These are phyloP conservation scores for Colletotrichum musicola DNA, from an alignment of 2,329 filamentous ascomycete genomes.

Conservation along the genomic window DNA sequence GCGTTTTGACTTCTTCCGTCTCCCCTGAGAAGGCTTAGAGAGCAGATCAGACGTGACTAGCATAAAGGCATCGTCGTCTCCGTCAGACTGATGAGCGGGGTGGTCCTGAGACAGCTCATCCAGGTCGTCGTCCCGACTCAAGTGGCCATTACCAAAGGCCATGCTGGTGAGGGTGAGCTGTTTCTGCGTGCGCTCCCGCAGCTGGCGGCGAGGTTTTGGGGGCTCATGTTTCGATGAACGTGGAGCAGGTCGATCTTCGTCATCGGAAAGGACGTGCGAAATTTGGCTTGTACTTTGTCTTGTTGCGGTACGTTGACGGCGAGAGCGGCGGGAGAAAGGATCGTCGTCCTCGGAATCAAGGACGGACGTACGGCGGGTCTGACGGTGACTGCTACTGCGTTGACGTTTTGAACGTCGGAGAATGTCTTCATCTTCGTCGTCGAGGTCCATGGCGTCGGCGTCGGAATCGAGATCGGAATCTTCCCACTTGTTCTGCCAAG, in stretches of 20 bases:
- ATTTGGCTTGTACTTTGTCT: constrained; percentile 18
- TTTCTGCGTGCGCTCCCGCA: constrained; percentile 42
- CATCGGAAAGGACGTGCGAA: background rate
- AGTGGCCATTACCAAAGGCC: constrained; percentile 42
- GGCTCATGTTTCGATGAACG: background rate
- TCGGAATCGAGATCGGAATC: constrained; percentile 17
- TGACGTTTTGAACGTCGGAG: constrained; percentile 12
- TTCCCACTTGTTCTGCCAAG: constrained; percentile 19
- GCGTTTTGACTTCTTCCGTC: constrained; percentile 40
- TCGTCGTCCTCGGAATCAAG: constrained; percentile 28
- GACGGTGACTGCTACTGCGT: constrained; percentile 7
- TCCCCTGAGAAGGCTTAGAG: constrained; percentile 30
- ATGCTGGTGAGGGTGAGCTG: constrained; percentile 44
- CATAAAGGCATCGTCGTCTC: constrained; percentile 51
- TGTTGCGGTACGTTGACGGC: constrained; percentile 20
- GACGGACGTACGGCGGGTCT: background rate
- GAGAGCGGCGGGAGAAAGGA: constrained; percentile 13
- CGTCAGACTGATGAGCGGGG: constrained; percentile 44
- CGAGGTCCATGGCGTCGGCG: constrained; percentile 15
- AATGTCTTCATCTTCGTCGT: constrained; percentile 9
- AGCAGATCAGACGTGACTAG: constrained; percentile 54
- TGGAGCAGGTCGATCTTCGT: background rate
- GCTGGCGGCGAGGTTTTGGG: constrained; percentile 21
- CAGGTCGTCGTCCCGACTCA: constrained; percentile 30
- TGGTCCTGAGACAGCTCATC: constrained; percentile 50